Evolutionary conservation across 495 filamentous ascomycete species (phyloP).

Genomic region (Aspergillus taichungensis): DNA sequence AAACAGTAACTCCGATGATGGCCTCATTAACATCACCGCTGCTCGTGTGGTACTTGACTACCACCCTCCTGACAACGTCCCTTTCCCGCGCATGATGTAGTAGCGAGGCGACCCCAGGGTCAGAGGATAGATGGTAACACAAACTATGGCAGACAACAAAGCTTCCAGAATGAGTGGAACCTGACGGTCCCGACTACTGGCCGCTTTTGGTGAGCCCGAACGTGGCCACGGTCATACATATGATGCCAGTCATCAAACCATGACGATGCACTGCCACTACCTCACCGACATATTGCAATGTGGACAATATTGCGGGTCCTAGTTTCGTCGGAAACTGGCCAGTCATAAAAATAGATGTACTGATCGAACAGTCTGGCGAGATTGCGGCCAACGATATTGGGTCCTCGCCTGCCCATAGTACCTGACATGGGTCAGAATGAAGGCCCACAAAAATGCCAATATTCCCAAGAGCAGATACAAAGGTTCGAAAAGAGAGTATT

Average conservation of each 20-base stretch:
- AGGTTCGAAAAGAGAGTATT: slow-evolving; percentile 21
- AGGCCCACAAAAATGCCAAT: slow-evolving; percentile 30
- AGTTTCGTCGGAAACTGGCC: slow-evolving; percentile 36
- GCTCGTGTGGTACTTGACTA: slow-evolving; percentile 32
- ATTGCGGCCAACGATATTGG: slow-evolving; percentile 28
- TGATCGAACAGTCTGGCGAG: slow-evolving; percentile 29
- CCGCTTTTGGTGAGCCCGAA: slow-evolving; percentile 20
- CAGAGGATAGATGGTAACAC: slow-evolving; percentile 25
- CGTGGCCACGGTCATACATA: slow-evolving; percentile 29
- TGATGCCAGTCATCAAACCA: slow-evolving; percentile 36
- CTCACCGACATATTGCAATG: slow-evolving; percentile 37
- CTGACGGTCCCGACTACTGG: slow-evolving; percentile 25
- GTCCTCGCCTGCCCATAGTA: slow-evolving; percentile 31
- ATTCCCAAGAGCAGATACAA: slow-evolving; percentile 32
- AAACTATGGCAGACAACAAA: slow-evolving; percentile 32
- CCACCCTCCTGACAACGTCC: slow-evolving; percentile 24
- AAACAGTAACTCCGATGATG: slow-evolving; percentile 28
- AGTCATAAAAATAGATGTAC: slow-evolving; percentile 29
- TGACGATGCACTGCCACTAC: slow-evolving; percentile 34
- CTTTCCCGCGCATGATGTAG: slow-evolving; percentile 29
- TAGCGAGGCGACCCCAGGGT: slow-evolving; percentile 35
- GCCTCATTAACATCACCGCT: slow-evolving; percentile 28
- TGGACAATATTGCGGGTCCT: slow-evolving; percentile 29
- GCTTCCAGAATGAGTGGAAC: slow-evolving; percentile 29
- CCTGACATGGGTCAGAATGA: slow-evolving; percentile 30